Conservation (phyloP, 371 early-diverging fungal genomes). For the Mycotypha africana region DNA sequence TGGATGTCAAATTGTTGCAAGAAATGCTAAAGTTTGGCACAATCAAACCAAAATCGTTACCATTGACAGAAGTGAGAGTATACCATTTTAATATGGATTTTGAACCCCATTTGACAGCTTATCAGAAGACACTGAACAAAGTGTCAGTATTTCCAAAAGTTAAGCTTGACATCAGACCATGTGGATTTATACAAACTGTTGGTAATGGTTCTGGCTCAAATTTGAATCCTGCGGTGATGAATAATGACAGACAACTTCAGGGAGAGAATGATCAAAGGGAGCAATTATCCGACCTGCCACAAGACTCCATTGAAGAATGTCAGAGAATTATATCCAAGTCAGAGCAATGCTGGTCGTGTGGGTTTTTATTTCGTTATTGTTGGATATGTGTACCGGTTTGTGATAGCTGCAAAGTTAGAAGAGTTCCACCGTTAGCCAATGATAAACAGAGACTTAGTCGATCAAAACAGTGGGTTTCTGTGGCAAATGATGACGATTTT, state of each 20-base stretch:
- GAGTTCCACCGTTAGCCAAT: slow-evolving; percentile 34
- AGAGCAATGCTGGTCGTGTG: slow-evolving; percentile 32
- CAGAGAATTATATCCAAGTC: slow-evolving; percentile 13
- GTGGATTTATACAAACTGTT: slow-evolving; percentile 16
- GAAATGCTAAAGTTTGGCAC: slow-evolving; percentile 24
- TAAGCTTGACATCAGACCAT: slow-evolving; percentile 25
- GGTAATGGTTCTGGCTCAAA: slow-evolving; percentile 7
- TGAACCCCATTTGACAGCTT: slow-evolving; percentile 24
- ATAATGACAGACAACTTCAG: slow-evolving; percentile 5
- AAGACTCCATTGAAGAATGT: slow-evolving; percentile 1
- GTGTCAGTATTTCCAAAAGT: slow-evolving; percentile 25
- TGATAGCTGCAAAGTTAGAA: slow-evolving; percentile 18
- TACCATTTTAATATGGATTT: slow-evolving; percentile 34
- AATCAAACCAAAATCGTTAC: slow-evolving; percentile 16
- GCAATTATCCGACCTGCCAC: background rate
- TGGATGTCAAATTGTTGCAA: slow-evolving; percentile 34
- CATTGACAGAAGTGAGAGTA: slow-evolving; percentile 21
- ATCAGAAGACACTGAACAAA: slow-evolving; percentile 28
- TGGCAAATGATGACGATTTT: slow-evolving; percentile 20
- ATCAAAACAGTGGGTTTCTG: slow-evolving; percentile 1
- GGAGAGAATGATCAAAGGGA: background rate
- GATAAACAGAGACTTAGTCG: slow-evolving; percentile 20
- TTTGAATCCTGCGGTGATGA: slow-evolving; percentile 10
- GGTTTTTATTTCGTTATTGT: slow-evolving; percentile 19
- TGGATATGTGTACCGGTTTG: slow-evolving; percentile 27